These are phyloP conservation scores for Fusarium sp. DNA, from an alignment of 2,329 filamentous ascomycete genomes.

Conservation along the genomic window DNA sequence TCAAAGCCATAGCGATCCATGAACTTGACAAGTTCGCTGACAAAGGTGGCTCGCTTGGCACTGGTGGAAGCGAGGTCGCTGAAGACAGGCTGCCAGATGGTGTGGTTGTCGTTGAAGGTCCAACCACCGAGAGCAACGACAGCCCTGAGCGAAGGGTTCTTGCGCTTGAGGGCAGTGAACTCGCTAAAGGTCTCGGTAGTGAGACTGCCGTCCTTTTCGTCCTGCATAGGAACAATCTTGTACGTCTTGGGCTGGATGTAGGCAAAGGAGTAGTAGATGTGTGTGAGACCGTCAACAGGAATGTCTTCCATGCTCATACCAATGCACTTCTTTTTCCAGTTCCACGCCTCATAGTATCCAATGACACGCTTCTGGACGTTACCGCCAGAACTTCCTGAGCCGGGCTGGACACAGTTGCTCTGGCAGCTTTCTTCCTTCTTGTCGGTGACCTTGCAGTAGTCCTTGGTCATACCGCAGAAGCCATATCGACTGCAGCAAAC, in stretches of 20 bases:
- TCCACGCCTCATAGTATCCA: slow-evolving; percentile 30
- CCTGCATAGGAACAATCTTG: slow-evolving; percentile 44
- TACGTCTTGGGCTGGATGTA: slow-evolving; percentile 46
- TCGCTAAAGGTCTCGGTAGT: slow-evolving; percentile 25
- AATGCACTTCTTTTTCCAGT: slow-evolving; percentile 13
- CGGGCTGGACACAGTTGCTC: background rate
- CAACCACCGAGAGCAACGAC: slow-evolving; percentile 55
- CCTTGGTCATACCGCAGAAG: background rate
- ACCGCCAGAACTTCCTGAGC: background rate
- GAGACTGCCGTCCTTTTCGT: background rate
- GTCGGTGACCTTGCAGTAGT: background rate
- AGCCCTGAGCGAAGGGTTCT: slow-evolving; percentile 42
- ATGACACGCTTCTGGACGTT: background rate
- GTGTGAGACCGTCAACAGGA: slow-evolving; percentile 32
- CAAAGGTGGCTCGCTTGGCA: slow-evolving; percentile 48
- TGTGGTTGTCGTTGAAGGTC: slow-evolving; percentile 43
- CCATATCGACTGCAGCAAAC: background rate
- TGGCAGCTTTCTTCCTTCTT: background rate
- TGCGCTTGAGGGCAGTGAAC: slow-evolving; percentile 46
- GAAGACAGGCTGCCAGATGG: slow-evolving; percentile 39
- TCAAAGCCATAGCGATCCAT: slow-evolving; percentile 39
- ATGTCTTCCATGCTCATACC: slow-evolving; percentile 24
- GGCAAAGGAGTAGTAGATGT: slow-evolving; percentile 48
- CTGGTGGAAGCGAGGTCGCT: slow-evolving; percentile 33
- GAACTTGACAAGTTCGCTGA: slow-evolving; percentile 44